Conservation (phyloP, 306 rosid genomes). For the Gynostemma pentaphyllum region DNA sequence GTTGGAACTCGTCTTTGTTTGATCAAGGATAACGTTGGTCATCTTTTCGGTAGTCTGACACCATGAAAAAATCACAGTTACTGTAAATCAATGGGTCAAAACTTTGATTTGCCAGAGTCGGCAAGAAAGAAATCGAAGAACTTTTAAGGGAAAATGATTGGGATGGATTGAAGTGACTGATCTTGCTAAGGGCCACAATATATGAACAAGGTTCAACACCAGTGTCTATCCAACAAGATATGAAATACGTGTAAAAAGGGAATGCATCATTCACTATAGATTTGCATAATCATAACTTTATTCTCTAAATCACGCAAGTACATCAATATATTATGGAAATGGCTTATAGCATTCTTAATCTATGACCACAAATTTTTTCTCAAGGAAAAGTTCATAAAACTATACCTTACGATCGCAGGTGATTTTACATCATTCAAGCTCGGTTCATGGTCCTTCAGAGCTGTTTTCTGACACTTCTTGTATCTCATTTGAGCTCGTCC, state of each 20-base stretch:
- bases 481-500: constrained; percentile 37
- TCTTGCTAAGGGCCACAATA: no score
- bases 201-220: background rate
- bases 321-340: background rate
- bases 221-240: background rate
- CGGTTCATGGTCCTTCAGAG: background rate
- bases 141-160: no score
- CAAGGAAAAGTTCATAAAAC: background rate
- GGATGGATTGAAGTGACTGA: no score
- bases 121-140: no score
- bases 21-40: no score
- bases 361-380: background rate
- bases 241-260: background rate
- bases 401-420: background rate
- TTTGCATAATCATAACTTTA: background rate
- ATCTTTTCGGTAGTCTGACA: no score
- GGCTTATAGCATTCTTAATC: background rate
- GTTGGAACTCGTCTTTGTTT: no score
- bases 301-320: background rate
- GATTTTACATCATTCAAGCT: background rate
- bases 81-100: no score
- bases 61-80: no score
- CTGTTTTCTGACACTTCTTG: constrained; percentile 26
- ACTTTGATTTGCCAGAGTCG: no score
- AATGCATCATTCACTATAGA: background rate